These are phyloP conservation scores for Sugiyamaella pinicola DNA, from an alignment of 1,139 yeast species.

Conservation along the genomic window DNA sequence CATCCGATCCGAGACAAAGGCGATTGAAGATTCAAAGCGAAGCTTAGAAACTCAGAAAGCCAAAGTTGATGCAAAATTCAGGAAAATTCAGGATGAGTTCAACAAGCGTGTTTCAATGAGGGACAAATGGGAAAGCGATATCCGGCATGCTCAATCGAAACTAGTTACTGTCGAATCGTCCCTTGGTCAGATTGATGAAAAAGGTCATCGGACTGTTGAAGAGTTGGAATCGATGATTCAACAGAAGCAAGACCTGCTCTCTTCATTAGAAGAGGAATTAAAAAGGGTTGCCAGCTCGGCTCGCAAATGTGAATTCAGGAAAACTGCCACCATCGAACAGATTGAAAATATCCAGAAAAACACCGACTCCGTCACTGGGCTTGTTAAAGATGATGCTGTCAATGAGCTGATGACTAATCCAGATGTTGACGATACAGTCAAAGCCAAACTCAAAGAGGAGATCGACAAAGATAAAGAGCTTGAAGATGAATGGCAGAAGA, in stretches of 20 bases:
- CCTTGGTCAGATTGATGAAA: conserved; percentile 22
- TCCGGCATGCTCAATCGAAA: conserved; percentile 27
- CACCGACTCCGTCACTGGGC: conserved; percentile 34
- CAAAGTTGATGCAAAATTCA: conserved; percentile 37
- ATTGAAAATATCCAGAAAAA: conserved; percentile 28
- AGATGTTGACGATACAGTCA: conserved; percentile 30
- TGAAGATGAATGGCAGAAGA: conserved; percentile 40
- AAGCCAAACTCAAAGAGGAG: conserved; percentile 31
- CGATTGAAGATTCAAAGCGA: conserved; percentile 50
- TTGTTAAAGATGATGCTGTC: conserved; percentile 30
- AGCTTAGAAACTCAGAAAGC: conserved; percentile 42
- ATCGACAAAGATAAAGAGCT: conserved; percentile 33
- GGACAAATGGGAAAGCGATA: conserved; percentile 32
- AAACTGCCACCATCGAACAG: conserved; percentile 29
- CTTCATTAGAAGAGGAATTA: conserved; percentile 47
- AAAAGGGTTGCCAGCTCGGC: conserved; percentile 36
- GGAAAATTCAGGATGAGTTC: conserved; percentile 32
- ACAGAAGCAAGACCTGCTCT: conserved; percentile 35
- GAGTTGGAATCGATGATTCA: conserved; percentile 23
- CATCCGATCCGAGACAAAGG: conserved; percentile 52
- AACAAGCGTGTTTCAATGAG: conserved; percentile 28
- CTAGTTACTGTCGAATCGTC: conserved; percentile 27
- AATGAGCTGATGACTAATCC: conserved; percentile 30
- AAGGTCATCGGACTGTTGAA: conserved; percentile 24
- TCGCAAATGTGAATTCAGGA: conserved; percentile 29